Percentiles rank a stretch among this genome's conserved stretches.
Conservation (phyloP, 2,329 filamentous ascomycete species). For the Apiospora rasikravindrae region DNA sequence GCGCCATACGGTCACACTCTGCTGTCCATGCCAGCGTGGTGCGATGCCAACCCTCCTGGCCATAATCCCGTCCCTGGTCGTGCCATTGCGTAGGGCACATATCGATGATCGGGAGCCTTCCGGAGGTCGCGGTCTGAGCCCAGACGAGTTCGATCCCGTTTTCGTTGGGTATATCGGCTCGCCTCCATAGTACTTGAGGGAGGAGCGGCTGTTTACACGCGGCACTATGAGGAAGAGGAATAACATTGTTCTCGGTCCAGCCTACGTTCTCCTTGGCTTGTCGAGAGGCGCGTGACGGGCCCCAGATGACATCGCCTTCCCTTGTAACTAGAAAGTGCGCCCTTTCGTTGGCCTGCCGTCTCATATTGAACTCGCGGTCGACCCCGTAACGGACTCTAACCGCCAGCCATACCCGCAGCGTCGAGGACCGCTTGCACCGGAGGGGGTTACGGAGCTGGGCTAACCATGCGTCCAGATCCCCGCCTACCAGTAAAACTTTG, state of each 20-base stretch:
- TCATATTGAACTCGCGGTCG: not conserved
- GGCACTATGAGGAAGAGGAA: not conserved
- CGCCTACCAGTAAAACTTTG: not conserved
- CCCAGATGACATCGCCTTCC: constrained; percentile 5
- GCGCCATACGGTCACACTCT: constrained; percentile 3
- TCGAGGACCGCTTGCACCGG: not conserved
- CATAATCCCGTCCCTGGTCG: not conserved
- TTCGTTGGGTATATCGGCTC: not conserved
- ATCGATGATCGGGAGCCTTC: not conserved
- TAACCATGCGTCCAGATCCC: not conserved
- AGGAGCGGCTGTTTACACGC: not conserved
- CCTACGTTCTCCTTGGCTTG: not conserved
- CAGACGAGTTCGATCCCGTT: not conserved
- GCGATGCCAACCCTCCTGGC: not conserved
- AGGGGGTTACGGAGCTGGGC: not conserved
- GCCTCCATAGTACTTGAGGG: not conserved
- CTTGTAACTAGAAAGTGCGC: not conserved
- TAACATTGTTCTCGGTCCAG: constrained; percentile 1
- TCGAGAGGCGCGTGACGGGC: not conserved
- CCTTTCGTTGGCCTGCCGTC: not conserved
- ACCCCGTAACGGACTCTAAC: not conserved
- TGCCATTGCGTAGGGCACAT: not conserved
- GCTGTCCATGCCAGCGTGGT: not conserved
- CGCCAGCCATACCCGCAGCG: not conserved
- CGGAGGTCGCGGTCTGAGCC: not conserved